Conservation (phyloP, 495 filamentous ascomycete species). For the Articulospora tetracladia region DNA sequence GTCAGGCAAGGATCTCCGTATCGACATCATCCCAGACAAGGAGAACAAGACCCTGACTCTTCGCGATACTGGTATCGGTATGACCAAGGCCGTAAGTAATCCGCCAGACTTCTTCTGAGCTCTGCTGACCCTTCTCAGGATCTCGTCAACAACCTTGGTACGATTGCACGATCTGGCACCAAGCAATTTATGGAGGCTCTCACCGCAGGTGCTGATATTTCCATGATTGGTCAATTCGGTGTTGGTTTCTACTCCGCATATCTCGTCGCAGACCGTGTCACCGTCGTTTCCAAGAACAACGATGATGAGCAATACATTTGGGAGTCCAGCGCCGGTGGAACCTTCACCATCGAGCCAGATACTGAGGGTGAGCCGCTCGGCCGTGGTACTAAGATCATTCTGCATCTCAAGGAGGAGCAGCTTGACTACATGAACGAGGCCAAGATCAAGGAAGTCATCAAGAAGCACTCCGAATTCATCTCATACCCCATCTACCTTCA, state of each 20-base stretch:
- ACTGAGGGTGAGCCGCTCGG: slow-evolving; percentile 86
- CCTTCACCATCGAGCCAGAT: slow-evolving; percentile 90
- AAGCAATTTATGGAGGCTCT: slow-evolving; percentile 99
- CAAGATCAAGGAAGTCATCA: slow-evolving; percentile 99
- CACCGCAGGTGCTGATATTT: slow-evolving; percentile 96
- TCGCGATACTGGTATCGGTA: slow-evolving; percentile 96
- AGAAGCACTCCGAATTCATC: slow-evolving; percentile 99
- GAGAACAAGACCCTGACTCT: slow-evolving; percentile 96
- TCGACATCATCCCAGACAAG: slow-evolving; percentile 97
- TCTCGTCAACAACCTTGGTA: slow-evolving; percentile 99
- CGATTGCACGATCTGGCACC: slow-evolving; percentile 96
- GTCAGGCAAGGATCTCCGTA: slow-evolving; percentile 89
- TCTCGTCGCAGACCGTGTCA: slow-evolving; percentile 95
- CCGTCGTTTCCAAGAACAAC: slow-evolving; percentile 96
- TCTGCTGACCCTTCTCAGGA: slow-evolving; percentile 49
- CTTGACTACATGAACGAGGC: slow-evolving; percentile 95
- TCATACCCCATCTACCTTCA: slow-evolving; percentile 99
- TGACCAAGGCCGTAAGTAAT: slow-evolving; percentile 95
- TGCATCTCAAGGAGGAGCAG: slow-evolving; percentile 99
- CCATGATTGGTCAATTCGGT: slow-evolving; percentile 99
- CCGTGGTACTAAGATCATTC: slow-evolving; percentile 95
- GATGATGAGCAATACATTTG: slow-evolving; percentile 99
- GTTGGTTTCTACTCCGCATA: slow-evolving; percentile 99
- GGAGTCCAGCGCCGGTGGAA: slow-evolving; percentile 96
- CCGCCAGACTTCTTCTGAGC: slow-evolving; percentile 18